These are phyloP conservation scores for Peterozyma toletana DNA, from an alignment of 805 yeast species.

Conservation along the genomic window DNA sequence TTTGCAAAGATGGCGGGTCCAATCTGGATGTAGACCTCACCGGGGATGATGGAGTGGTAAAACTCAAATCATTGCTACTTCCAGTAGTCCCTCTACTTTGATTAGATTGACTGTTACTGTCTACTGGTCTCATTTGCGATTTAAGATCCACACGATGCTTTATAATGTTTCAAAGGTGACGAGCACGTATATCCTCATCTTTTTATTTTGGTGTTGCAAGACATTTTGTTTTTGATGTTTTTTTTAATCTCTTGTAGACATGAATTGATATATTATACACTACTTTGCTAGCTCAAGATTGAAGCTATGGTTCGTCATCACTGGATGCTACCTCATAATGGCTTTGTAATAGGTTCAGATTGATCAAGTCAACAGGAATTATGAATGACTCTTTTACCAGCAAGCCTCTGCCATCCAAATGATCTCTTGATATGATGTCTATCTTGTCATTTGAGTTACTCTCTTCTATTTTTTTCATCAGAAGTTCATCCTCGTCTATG, in stretches of 20 bases:
- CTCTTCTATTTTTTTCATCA: conserved; percentile 49
- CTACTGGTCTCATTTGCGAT: too few relatives aligned
- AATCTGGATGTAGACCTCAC: conserved; percentile 5
- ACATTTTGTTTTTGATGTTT: neutral
- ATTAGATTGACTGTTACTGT: too few relatives aligned
- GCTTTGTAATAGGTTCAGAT: neutral
- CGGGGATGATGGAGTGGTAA: conserved; percentile 8
- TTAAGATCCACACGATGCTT: too few relatives aligned
- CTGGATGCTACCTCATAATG: neutral
- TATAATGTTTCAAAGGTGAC: too few relatives aligned
- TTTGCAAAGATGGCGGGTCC: conserved; percentile 6
- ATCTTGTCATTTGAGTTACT: conserved; percentile 55
- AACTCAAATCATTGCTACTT: neutral
- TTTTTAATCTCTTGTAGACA: neutral
- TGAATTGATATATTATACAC: neutral
- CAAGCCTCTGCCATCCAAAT: conserved; percentile 67
- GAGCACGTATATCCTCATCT: too few relatives aligned
- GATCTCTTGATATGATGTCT: conserved; percentile 62
- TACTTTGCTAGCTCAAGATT: too few relatives aligned
- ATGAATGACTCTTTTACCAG: conserved; percentile 48
- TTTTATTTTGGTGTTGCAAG: too few relatives aligned
- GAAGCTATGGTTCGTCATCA: conserved; percentile 2
- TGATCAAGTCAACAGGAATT: conserved; percentile 40
- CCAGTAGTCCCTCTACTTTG: neutral
- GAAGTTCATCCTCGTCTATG: conserved; percentile 49